Evolutionary conservation across 2,329 filamentous ascomycete genomes (phyloP).

Genomic region (Alternaria longipes): DNA sequence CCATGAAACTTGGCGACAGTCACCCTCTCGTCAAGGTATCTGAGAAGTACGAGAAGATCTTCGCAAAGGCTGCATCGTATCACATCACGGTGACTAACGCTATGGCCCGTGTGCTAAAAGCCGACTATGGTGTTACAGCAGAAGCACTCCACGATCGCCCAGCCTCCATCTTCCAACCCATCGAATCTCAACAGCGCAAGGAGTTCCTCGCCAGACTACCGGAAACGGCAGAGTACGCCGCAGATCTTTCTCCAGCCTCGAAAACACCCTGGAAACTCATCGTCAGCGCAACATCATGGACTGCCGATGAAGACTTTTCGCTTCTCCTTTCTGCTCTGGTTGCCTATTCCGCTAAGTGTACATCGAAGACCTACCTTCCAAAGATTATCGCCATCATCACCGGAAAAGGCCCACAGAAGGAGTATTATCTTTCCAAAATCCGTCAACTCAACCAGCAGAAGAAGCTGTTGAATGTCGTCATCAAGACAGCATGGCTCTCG

Average conservation of each 20-base stretch:
- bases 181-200: conserved; percentile 54
- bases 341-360: conserved; percentile 69
- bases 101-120: conserved; percentile 78
- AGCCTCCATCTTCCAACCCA: conserved; percentile 80
- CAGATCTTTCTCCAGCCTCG: conserved; percentile 60
- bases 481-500: conserved; percentile 85
- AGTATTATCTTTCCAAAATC: conserved; percentile 76
- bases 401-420: conserved; percentile 87
- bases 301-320: conserved; percentile 92
- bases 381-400: conserved; percentile 89
- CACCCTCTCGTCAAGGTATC: conserved; percentile 83
- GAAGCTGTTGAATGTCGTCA: conserved; percentile 73
- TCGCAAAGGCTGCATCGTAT: conserved; percentile 73
- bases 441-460: conserved; percentile 66
- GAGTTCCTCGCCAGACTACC: conserved; percentile 72
- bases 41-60: conserved; percentile 76
- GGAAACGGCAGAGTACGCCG: conserved; percentile 68
- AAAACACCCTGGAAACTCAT: conserved; percentile 71
- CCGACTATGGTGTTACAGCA: conserved; percentile 71
- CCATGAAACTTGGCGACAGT: conserved; percentile 66
- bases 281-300: conserved; percentile 97
- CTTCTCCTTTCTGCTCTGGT: conserved; percentile 85
- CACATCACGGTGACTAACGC: conserved; percentile 91
- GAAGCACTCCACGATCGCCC: conserved; percentile 77
- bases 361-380: conserved; percentile 63